Base-by-base conservation (phyloP, 768 basidiomycete genomes). In the Suillus americanus region DNA sequence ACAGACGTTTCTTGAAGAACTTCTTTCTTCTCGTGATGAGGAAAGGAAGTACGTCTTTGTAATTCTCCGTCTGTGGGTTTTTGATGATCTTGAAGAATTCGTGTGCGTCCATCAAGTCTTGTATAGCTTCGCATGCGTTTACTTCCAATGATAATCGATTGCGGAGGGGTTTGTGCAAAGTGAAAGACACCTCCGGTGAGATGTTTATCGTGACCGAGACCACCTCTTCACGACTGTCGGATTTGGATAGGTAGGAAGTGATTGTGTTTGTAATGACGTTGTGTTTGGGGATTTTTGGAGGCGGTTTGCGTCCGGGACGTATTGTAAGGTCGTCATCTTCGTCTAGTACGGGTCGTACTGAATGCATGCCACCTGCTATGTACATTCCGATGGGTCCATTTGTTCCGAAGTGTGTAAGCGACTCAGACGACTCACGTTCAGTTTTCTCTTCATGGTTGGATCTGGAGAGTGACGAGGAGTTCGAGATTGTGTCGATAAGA, bases 41-140 rank as follows among this genome's bases (percentile, higher is more conserved):
- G 56, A 57, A 57, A 20, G 56, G 56, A 20, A 57, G 38, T 12
- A 57, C 18, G 38, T 57, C 56, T 28, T 57, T 57, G 56, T 57
- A 57, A 28, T 18, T 40, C 38, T 57, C 10, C 23, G 56, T 57
- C 16, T 57, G 56, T 18, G 56, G 37, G 56, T 40, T 40, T 5
- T 18, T 23, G 38, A 57, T 40, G 25, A 57, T 57, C 8, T 18
- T 9, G 23, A 57, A 57, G 56, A 57, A 57, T 28, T 57, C 25
- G 23, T 25, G 16, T 10, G 56, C 56, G 16, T 57, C 56, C 23
- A 57, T 38, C 3, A 40, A 1, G 56, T 57, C 56, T 25, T 57
- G 25, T 40, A 40, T 8, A 6, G 51, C 9, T 30, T 53, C 51
- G 51, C 8, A 12, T 53, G 30, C 10, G 18, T 53, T 53, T 30